These are phyloP conservation scores for Camellia oleifera DNA, from an alignment of 179 eudicot genomes.

Conservation along the genomic window DNA sequence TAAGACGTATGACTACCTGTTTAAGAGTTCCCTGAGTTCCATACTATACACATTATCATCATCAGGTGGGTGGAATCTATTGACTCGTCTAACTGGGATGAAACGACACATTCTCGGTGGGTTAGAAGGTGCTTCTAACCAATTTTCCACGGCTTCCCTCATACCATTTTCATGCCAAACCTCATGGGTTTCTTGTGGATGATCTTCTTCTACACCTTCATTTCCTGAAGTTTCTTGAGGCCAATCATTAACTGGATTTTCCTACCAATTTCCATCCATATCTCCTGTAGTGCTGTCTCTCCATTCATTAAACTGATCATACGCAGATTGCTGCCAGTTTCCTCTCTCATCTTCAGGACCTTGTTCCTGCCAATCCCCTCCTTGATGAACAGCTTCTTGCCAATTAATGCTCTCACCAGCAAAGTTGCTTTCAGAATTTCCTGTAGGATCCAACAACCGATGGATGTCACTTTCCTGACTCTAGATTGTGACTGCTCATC, in stretches of 20 bases:
- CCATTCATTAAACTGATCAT: slow-evolving; percentile 42
- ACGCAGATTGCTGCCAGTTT: slow-evolving; percentile 29
- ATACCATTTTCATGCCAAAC: slow-evolving; percentile 53
- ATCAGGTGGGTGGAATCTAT: slow-evolving; percentile 88
- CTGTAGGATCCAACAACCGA: slow-evolving; percentile 37
- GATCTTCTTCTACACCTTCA: slow-evolving; percentile 41
- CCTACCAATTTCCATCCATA: slow-evolving; percentile 48
- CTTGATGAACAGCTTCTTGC: slow-evolving; percentile 41
- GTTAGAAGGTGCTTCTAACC: slow-evolving; percentile 64
- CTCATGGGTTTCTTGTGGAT: slow-evolving; percentile 38
- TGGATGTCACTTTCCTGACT: slow-evolving; percentile 41
- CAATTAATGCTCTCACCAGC: slow-evolving; percentile 35
- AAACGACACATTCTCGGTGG: slow-evolving; percentile 54
- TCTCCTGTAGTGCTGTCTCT: slow-evolving; percentile 40
- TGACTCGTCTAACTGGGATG: slow-evolving; percentile 54
- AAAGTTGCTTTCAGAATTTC: slow-evolving; percentile 34
- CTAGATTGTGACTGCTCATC: slow-evolving; percentile 41
- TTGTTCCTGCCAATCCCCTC: slow-evolving; percentile 48
- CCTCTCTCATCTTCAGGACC: slow-evolving; percentile 50
- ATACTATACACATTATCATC: slow-evolving; percentile 96
- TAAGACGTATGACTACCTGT: slow-evolving; percentile 46
- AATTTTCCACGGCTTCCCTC: slow-evolving; percentile 48
- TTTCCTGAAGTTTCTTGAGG: slow-evolving; percentile 37
- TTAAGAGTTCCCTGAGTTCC: slow-evolving; percentile 95
- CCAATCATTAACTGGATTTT: slow-evolving; percentile 43